Base-by-base conservation (phyloP, 1,139 yeast genomes). In the Hansenula sp. region DNA sequence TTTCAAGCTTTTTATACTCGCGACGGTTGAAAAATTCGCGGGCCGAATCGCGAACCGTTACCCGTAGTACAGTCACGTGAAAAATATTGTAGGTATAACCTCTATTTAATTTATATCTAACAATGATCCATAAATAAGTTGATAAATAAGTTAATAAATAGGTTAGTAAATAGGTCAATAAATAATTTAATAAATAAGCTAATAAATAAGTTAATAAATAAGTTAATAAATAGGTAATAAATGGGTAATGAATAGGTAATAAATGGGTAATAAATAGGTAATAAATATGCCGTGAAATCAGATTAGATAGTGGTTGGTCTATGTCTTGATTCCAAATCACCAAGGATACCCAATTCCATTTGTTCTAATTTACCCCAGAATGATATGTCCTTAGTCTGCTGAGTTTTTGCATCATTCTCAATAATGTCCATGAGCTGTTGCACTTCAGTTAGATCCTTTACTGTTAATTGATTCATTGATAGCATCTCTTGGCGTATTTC, bases 341-440 rank as follows among this genome's bases (percentile, higher is more conserved):
- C 58, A 32, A 54, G 36, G 17, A 54, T 54, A 21, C 45, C 43
- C 31, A 47, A 12, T 33, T 54, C 58, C 52, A 54, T 44, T 38
- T 51, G 49, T 27, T 43, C 41, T 29, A 54, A 17, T 36, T 46
- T 50, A 11, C 42, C 44, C 34, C 46, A 44, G 27, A 51, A 43
- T 4, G 31, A 38, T 15, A 18, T 36, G 31, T 29, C 38, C 25
- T 33, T 6, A 15, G 4, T 35, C n/a, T 19, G 30, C 4, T 18
- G 5, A 7, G 9, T 19, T 17, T 6, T 18, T n/a, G 5, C 5
- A 7, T 17, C 25, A 36, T 47, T 48, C 31, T 48, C 43, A 7
- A 51, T 28, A 7, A 48, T 40, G 3, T 33, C 35, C n/a, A 49
- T 31, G 25, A 50, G 41, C 16, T 33, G 33, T 19, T 36, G 42